Percentiles rank a stretch among this genome's conserved stretches.
Conservation (phyloP, 208 protist genomes). For the Leishmania lainsoni region DNA sequence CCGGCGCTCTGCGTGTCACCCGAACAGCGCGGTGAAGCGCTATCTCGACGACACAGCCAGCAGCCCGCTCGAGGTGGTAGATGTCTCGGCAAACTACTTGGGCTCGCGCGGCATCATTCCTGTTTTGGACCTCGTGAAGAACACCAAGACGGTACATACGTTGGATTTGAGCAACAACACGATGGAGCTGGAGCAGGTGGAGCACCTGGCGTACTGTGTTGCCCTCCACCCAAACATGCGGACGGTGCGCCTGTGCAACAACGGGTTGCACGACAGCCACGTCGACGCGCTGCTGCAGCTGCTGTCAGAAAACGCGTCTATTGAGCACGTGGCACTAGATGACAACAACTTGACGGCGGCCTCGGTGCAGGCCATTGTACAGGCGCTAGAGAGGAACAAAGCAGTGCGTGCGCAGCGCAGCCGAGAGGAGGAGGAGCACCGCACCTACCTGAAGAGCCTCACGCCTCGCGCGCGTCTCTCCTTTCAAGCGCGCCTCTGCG, state of each 20-base stretch:
- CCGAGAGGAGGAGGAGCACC: conserved; percentile 22
- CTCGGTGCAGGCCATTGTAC: conserved; percentile 22
- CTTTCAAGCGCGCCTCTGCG: conserved; percentile 43
- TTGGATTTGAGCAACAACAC: conserved; percentile 80
- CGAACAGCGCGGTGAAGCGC: conserved; percentile 69
- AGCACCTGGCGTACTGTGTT: conserved; percentile 83
- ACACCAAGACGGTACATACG: conserved; percentile 66
- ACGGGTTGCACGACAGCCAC: conserved; percentile 69
- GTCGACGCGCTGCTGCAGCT: conserved; percentile 67
- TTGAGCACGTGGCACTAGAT: conserved; percentile 45
- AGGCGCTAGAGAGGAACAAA: conserved; percentile 21
- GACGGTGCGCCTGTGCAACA: conserved; percentile 50
- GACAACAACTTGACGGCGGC: conserved; percentile 60
- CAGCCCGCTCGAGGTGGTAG: conserved; percentile 46
- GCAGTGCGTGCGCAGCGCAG: conserved; percentile 13
- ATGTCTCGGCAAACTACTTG: conserved; percentile 84
- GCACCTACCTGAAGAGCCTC: conserved; percentile 21
- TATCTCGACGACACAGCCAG: conserved; percentile 47
- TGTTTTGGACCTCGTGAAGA: conserved; percentile 83
- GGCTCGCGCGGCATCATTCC: conserved; percentile 81
- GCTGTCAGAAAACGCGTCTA: conserved; percentile 52
- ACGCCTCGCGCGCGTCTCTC: not conserved
- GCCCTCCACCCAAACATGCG: conserved; percentile 73
- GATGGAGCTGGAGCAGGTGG: conserved; percentile 69
- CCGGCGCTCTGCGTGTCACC: conserved; percentile 62